Base-by-base conservation (phyloP, 2,329 filamentous ascomycete species). In the Myotisia sp. region DNA sequence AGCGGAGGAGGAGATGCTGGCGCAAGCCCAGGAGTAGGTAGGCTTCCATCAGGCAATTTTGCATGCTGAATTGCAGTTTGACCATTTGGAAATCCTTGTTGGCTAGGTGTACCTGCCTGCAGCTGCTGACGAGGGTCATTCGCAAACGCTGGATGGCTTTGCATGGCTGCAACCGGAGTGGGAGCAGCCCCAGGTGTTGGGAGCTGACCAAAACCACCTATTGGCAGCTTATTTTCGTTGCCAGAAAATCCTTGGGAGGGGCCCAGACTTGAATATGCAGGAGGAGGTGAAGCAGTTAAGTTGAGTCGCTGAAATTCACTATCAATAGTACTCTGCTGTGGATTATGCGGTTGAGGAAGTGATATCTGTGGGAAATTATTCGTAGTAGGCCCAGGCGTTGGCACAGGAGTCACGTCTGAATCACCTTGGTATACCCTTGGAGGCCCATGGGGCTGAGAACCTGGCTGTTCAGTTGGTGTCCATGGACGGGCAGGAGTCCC, bases 391-490 rank as follows among this genome's bases (percentile, higher is more conserved):
- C 20, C 21, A 20, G 36, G 31, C 10, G 33, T 24, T 44, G 68
- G 18, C n/a, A 16, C n/a, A 56, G 44, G 37, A 22, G 43, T 43
- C 4, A 86, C 74, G 41, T 81, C 76, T 43, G 77, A 78, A 34
- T 74, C 71, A 5, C 90, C 90, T 58, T 94, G 87, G 47, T 94
- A 95, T 1, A 92, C 79, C 0, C 81, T 85, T 1, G 87, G 85
- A 19, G 85, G 85, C 0, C 86, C 86, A 60, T 93, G 84, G 4
- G 84, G 83, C 34, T 85, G 79, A 41, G 77, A 78, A 20, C 84
- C 85, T 1, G 86, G 85, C 37, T 76, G 70, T 54, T 98, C 90
- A 3, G 90, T 95, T 1, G 90, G 90, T 6, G 87, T 95, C 90
- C 87, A 95, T 19, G 86, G 86, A 30, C 87, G 71, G 37, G 45